Base-by-base conservation (phyloP, 2,329 filamentous ascomycete genomes). In the Pezicula rhizophila region DNA sequence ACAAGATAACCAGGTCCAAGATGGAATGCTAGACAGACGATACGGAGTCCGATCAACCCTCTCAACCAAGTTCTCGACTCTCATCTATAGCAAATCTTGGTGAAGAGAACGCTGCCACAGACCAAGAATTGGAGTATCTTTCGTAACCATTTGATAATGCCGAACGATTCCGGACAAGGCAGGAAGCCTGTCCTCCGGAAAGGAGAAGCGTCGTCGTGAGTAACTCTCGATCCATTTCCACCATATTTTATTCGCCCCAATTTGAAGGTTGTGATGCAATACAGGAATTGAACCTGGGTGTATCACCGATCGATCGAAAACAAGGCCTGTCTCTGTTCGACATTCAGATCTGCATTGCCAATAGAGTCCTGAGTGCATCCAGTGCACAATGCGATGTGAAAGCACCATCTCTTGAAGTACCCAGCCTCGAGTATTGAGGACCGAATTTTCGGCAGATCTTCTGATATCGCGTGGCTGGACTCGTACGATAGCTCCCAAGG, bases 121-220 rank as follows among this genome's bases (percentile, higher is more conserved):
- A 10, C 45, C 45, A 42, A 47, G 45, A n/a, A 46, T 26, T 39
- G 45, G 45, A n/a, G 31, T 34, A 41, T 62, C 62, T 15, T 68
- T 68, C 3, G 49, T 51, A 33, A n/a, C 45, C 38, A 12, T 14
- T 34, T 45, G 38, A 33, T 34, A 65, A 41, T 47, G 12, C 4
- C 68, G 14, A 76, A 76, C 18, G 14, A 38, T 44, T 18, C 45
- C 45, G 15, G 20, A 17, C 23, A 50, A 39, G 33, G 48, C 44
- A 43, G 47, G 47, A 23, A 45, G 33, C 12, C 33, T 48, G 28
- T 48, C 47, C 26, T 25, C 2, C 7, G 40, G 17, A 31, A 31
- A 38, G 25, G 41, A 35, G 10, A 48, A 48, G 8, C 28, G 26
- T 14, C 47, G 31, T 40, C n/a, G 28, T 14, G 47, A 40, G 34